Base-by-base conservation (phyloP, 345 rosid genomes). In the Erodium maritimum region DNA sequence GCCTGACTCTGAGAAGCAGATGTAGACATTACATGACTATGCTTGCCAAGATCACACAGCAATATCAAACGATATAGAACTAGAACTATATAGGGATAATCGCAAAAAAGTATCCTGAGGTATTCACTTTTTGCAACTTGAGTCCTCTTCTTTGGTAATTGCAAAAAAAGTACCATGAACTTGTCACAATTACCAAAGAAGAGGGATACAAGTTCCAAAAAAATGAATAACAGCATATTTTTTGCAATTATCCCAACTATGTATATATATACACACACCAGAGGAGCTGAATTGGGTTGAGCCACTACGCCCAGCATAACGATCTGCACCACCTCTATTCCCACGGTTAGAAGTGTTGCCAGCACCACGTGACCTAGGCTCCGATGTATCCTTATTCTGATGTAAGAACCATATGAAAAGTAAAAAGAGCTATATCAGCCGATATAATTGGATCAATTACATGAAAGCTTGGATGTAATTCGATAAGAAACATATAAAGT, bases 311-410 rank as follows among this genome's bases (percentile, higher is more conserved):
- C 85, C n/a, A n/a, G n/a, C 58, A 69, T 86, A 74, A 24, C 96
- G 94, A 66, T 86, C 96, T 57, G 85, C 61, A 55, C 80, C 86
- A 73, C 80, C 76, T 73, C 90, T 80, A 62, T 68, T 80, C 50
- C 91, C 95, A 52, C 97, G 87, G 65, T 55, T 77, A 57, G 75
- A 59, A 10, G 67, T 59, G 76, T 63, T 79, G 67, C 64, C 82
- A 63, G 67, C 74, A 75, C 84, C 89, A 63, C 88, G 99, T 54
- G 73, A 29, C 72, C 84, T 79, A 17, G 61, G 64, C 61, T 89
- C 95, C 0, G 75, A 65, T 7, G 83, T 59, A 65, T 90, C 97
- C 79, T 79, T 93, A 61, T 17, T 75, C 99, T 93, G 80, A 29
- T 29, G 37, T 29, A 29, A 29, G 9, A 5, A 29, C 5, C 37